Percentiles rank a stretch among this genome's conserved stretches.
These are phyloP conservation scores for Quillaja saponaria DNA, from an alignment of 306 rosid genomes.

Conservation along the genomic window DNA sequence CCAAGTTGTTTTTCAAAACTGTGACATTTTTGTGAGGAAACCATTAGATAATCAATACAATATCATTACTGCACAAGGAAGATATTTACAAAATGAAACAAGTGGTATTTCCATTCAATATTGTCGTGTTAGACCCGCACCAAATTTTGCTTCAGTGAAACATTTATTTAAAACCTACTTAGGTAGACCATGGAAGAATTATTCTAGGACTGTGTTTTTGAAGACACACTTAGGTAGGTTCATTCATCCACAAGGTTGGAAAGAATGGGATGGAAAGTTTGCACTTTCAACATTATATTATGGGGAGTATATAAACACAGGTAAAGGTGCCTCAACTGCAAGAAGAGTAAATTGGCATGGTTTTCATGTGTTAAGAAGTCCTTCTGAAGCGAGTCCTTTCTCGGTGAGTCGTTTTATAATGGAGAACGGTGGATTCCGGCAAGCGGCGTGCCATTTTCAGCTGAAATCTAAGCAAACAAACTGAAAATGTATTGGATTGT, in stretches of 20 bases:
- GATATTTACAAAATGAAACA: conserved; percentile 37
- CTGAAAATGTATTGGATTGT: too few relatives aligned
- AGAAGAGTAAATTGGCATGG: conserved; percentile 70
- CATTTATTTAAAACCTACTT: conserved; percentile 36
- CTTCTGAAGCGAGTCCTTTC: conserved; percentile 43
- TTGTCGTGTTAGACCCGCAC: conserved; percentile 34
- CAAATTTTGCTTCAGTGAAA: conserved; percentile 4
- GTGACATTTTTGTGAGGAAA: conserved; percentile 55
- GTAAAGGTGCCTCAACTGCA: conserved; percentile 47
- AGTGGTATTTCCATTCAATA: conserved; percentile 43
- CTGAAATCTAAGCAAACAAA: conserved; percentile 33
- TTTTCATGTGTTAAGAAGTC: conserved; percentile 51
- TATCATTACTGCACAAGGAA: conserved; percentile 67
- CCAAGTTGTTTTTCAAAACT: conserved; percentile 50
- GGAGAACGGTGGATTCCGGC: conserved; percentile 61
- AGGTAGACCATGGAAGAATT: conserved; percentile 76
- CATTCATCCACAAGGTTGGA: conserved; percentile 63
- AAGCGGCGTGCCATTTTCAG: conserved; percentile 55
- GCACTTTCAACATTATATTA: conserved; percentile 57
- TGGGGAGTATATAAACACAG: conserved; percentile 63
- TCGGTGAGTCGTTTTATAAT: conserved; percentile 39
- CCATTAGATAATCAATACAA: conserved; percentile 55
- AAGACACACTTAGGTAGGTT: conserved; percentile 56
- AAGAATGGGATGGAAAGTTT: conserved; percentile 51
- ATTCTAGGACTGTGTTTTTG: conserved; percentile 58